Base-by-base conservation (phyloP, 306 rosid genomes). In the Begonia fuchsioides region DNA sequence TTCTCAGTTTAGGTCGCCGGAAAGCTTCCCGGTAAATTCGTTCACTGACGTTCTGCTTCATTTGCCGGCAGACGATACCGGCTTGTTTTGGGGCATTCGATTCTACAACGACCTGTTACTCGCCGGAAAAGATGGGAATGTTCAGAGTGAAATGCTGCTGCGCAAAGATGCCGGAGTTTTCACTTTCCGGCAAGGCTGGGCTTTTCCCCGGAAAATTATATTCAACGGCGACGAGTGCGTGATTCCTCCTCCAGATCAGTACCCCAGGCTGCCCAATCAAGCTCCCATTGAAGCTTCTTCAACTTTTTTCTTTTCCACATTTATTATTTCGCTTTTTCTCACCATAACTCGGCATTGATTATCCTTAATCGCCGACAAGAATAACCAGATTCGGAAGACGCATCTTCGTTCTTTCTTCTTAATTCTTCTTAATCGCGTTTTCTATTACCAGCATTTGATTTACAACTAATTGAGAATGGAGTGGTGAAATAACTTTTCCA, bases 171-270 rank as follows among this genome's bases (percentile, higher is more conserved):
- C 16, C 10, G 74, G 72, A 39, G 58, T 52, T 26, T 87, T 82
- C 59, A 82, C 72, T 14, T 87, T 82, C 61, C 69, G 43, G 20
- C 78, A 65, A 57, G 96, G 96, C 41, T 87, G 96, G 94, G 51
- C 79, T 17, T 82, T 87, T 61, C 96, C 92, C 0, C 77, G 87
- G 63, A 87, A 54, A 57, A 61, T 87, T 56, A 70, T 72, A 11
- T 87, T 82, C 32, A 77, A 87, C 59, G 94, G 94, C 0, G 92
- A 87, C 55, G 82, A 70, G 10, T 87, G 96, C 67, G 94, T 79
- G 5, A 73, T 82, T 84, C 93, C 96, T 10, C 70, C 78, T 51
- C 94, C 94, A 5, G 80, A 82, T 12, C 50, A 65, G 1, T 87
- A 72, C 41, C 96, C 92, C 1, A 50, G 49, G 16, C 84, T 87